Conservation (phyloP, 148 eudicot genomes). For the Camellia japonica region DNA sequence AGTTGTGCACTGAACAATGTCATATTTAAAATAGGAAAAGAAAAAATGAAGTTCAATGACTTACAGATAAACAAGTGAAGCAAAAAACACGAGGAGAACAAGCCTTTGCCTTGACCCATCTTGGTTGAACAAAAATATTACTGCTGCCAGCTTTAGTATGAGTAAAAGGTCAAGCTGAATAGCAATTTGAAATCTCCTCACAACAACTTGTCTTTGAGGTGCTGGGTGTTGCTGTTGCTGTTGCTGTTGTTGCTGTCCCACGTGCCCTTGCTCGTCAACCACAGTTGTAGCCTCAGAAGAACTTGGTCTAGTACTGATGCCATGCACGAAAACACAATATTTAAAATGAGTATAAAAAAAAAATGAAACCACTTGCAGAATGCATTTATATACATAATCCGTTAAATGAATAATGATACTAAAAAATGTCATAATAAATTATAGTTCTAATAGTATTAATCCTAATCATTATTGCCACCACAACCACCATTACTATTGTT, state of each 20-base stretch:
- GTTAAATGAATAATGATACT: background rate
- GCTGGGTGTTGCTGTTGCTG: slow-evolving; percentile 64
- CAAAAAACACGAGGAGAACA: slow-evolving; percentile 82
- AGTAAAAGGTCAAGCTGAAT: slow-evolving; percentile 87
- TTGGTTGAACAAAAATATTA: slow-evolving; percentile 92
- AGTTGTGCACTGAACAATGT: background rate
- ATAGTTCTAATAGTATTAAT: no score
- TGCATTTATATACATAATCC: background rate
- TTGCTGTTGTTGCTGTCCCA: slow-evolving; percentile 46
- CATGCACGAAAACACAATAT: slow-evolving; percentile 10
- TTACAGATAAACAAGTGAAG: slow-evolving; percentile 84
- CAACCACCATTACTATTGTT: no score
- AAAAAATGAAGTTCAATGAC: slow-evolving; percentile 22
- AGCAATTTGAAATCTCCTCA: slow-evolving; percentile 92
- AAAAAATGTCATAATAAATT: no score
- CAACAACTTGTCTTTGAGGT: slow-evolving; percentile 84
- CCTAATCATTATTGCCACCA: no score
- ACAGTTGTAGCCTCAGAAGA: slow-evolving; percentile 54
- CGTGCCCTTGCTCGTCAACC: slow-evolving; percentile 64
- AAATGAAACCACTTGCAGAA: slow-evolving; percentile 1
- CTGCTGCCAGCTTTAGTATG: slow-evolving; percentile 92
- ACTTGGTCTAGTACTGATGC: slow-evolving; percentile 44
- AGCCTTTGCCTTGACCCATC: slow-evolving; percentile 97
- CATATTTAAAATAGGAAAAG: background rate
- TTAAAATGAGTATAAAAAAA: background rate